Base-by-base conservation (phyloP, 129 eudicot species). In the Centella asiatica region DNA sequence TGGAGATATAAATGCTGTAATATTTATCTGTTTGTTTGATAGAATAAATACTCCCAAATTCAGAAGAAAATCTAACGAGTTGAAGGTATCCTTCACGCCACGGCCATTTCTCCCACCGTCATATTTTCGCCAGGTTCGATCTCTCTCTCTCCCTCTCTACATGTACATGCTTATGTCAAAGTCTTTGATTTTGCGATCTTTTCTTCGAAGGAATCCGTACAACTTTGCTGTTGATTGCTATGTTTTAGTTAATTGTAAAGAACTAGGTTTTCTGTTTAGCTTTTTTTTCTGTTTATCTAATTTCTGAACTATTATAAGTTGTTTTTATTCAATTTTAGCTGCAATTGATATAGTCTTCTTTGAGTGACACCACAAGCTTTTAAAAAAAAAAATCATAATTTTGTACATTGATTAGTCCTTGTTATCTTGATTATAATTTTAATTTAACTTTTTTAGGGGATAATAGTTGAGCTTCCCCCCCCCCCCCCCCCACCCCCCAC, bases 81-180 rank as follows among this genome's bases (percentile, higher is more conserved):
- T n/a, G n/a, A n/a, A n/a, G n/a, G n/a, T n/a, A n/a, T n/a, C n/a
- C n/a, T n/a, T n/a, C n/a, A n/a, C n/a, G n/a, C n/a, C n/a, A n/a
- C n/a, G n/a, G n/a, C n/a, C n/a, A n/a, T n/a, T n/a, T n/a, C n/a
- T n/a, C n/a, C n/a, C n/a, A n/a, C n/a, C n/a, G n/a, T n/a, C n/a
- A n/a, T 24, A 50, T 54, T 60, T 42, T 27, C 65, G 17, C 5
- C 69, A 52, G 76, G 74, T 69, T 54, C 49, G 13, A 25, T 66
- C 28, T 48, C 6, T 58, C 6, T 53, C 47, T 26, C 45, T 50
- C 36, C 15, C 31, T 60, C 42, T 44, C 19, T 44, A 3, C 33
- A 13, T 52, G 7, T 17, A 31, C 20, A 25, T 52, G 25, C 14
- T 11, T 53, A 27, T 15, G 19, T 53, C 33, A 53, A 53, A 15